A percentile compares a stretch with the other conserved stretches of the same genome.
These are phyloP conservation scores for Nakaseomyces kungkrabaensis DNA, from an alignment of 1,139 yeast species.

Conservation along the genomic window DNA sequence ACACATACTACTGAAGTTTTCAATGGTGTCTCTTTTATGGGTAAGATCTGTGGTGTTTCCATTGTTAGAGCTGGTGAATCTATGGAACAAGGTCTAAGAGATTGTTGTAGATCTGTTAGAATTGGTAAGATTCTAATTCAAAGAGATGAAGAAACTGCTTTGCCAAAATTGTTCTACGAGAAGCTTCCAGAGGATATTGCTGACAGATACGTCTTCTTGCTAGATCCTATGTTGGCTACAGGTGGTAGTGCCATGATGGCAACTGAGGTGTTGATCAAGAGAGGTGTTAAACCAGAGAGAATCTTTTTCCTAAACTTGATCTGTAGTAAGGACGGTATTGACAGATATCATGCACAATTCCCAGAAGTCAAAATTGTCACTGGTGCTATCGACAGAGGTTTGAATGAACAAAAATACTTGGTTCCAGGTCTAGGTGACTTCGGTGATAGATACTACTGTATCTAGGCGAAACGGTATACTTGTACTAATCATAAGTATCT, in stretches of 20 bases:
- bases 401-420: conserved; percentile 77
- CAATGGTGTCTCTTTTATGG: conserved; percentile 74
- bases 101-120: conserved; percentile 92
- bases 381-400: conserved; percentile 80
- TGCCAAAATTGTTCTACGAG: conserved; percentile 75
- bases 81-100: conserved; percentile 96
- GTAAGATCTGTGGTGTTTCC: conserved; percentile 94
- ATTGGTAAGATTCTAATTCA: conserved; percentile 94
- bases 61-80: conserved; percentile 97
- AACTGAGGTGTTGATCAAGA: conserved; percentile 71
- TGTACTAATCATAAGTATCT: too few relatives aligned
- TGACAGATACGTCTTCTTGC: conserved; percentile 75
- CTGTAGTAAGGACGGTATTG: conserved; percentile 91
- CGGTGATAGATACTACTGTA: conserved; percentile 94
- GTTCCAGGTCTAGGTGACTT: conserved; percentile 96
- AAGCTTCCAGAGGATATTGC: conserved; percentile 87
- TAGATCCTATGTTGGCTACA: conserved; percentile 97
- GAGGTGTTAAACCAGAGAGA: conserved; percentile 82
- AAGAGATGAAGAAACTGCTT: conserved; percentile 88
- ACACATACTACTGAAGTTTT: conserved; percentile 72
- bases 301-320: conserved; percentile 82
- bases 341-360: conserved; percentile 62
- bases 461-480: conserved; percentile 32
- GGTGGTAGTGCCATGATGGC: conserved; percentile 99
- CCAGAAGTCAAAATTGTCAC: conserved; percentile 85